Base-by-base conservation (phyloP, 2,329 filamentous ascomycete species). In the Exophiala alcalophila region DNA sequence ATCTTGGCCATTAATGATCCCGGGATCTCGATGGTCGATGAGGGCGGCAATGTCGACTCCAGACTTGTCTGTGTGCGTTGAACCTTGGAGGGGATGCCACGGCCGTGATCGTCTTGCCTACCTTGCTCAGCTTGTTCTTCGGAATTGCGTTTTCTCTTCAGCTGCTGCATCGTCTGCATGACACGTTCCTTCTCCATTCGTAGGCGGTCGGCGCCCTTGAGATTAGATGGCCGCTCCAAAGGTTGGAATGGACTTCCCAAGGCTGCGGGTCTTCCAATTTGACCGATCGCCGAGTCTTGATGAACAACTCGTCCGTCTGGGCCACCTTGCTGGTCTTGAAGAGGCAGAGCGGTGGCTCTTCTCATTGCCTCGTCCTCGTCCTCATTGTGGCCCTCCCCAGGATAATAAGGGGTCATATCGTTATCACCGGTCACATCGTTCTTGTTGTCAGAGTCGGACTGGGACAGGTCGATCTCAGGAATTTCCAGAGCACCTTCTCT, bases 151-250 rank as follows among this genome's bases (percentile, higher is more conserved):
- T 90, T 86, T 29, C 73, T 68, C 24, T 71, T 73, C 26, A 81
- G 63, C 54, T 90, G 77, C 15, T n/a, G n/a, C n/a, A n/a, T n/a
- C n/a, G n/a, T n/a, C n/a, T n/a, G n/a, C n/a, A 79, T 81, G 10
- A 94, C 73, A 27, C 91, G 80, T 60, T 94, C 88, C 57, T 81
- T 73, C 62, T 96, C 91, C 87, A 95, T 92, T 38, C 80, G 77
- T 63, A 82, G 87, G 24, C 90, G 78, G 66, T 95, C 77, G 1
- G 94, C 64, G 3, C 76, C 74, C 4, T 75, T 58, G 4, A 52
- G 40, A 26, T 29, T 40, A 14, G 47, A 50, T 11, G 26, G n/a
- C n/a, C n/a, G n/a, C n/a, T n/a, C n/a, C n/a, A n/a, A n/a, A n/a
- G n/a, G n/a, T n/a, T n/a, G n/a, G n/a, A n/a, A n/a, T n/a, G n/a